Evolutionary conservation across 352 stramenopile species (phyloP).

Genomic region (Pythium apleroticum): DNA sequence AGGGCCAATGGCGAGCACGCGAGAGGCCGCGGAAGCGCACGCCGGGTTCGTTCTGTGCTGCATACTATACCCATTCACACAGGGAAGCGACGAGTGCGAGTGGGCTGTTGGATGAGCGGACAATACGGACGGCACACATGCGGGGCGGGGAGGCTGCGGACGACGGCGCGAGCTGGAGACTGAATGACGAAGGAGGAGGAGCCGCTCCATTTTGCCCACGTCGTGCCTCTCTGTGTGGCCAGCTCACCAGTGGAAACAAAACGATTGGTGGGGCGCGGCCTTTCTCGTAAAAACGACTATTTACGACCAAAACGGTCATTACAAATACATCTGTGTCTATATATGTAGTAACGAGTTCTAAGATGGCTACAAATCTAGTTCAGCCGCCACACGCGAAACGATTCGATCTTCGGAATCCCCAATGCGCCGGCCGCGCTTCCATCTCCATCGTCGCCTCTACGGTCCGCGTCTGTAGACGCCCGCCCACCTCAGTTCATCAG

Average conservation of each 20-base stretch:
- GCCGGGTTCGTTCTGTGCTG: conserved; percentile 47
- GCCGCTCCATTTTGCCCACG: not conserved
- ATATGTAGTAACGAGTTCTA: not conserved
- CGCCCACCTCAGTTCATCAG: not conserved
- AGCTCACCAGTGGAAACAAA: not conserved
- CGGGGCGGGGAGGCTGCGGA: not conserved
- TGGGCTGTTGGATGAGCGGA: conserved; percentile 74
- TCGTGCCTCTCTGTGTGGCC: not conserved
- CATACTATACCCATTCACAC: conserved; percentile 81
- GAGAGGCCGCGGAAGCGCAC: conserved; percentile 20
- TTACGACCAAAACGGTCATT: conserved; percentile 8
- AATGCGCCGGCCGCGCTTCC: not conserved
- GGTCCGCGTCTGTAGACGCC: not conserved
- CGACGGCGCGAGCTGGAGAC: conserved; percentile 24
- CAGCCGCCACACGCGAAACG: conserved; percentile 16
- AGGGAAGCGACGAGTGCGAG: conserved; percentile 36
- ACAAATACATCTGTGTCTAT: conserved; percentile 2
- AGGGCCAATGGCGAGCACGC: not conserved
- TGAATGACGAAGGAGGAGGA: conserved; percentile 1
- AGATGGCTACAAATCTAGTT: not conserved
- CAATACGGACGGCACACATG: conserved; percentile 6
- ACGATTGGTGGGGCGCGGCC: not conserved
- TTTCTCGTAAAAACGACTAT: conserved; percentile 7
- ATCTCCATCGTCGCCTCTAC: not conserved
- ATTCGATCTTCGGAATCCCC: conserved; percentile 6